phyloP scores from a whole-genome alignment of 2,329 filamentous ascomycete species.

The Hypoxylon sp. region DNA sequence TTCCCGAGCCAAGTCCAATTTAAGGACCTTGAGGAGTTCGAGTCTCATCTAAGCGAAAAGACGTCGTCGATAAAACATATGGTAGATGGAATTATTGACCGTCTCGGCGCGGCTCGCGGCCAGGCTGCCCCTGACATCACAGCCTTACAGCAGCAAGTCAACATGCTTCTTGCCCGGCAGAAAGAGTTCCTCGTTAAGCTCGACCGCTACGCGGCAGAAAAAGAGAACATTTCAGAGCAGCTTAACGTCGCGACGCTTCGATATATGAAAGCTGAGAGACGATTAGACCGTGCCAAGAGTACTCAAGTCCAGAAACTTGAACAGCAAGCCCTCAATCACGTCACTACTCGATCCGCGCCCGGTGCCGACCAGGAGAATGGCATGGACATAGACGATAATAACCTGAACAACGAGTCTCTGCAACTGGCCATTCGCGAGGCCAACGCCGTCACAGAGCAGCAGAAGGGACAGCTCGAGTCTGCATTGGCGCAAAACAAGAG shows the following conservation, averaged over 20 bases:
- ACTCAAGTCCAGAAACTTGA: conserved; percentile 90
- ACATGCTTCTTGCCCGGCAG: conserved; percentile 77
- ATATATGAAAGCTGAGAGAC: conserved; percentile 95
- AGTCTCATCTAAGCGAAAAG: conserved; percentile 79
- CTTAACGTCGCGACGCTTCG: conserved; percentile 87
- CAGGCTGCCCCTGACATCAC: conserved; percentile 71
- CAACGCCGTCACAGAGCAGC: conserved; percentile 76
- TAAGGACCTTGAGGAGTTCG: conserved; percentile 74
- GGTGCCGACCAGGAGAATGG: conserved; percentile 60
- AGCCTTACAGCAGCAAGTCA: conserved; percentile 77
- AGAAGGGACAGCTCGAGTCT: conserved; percentile 86
- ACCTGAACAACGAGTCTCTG: conserved; percentile 68
- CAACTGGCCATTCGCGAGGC: conserved; percentile 81
- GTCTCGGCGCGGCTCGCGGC: conserved; percentile 60
- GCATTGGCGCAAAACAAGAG: conserved; percentile 78
- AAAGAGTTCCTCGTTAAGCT: conserved; percentile 82
- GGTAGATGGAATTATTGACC: conserved; percentile 72
- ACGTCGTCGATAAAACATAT: conserved; percentile 78
- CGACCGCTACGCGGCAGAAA: conserved; percentile 78
- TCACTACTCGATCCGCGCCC: conserved; percentile 56
- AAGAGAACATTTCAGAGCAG: conserved; percentile 84
- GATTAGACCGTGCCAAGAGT: conserved; percentile 88
- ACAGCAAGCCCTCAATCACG: conserved; percentile 81
- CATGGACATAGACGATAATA: conserved; percentile 61
- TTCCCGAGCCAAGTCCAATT: conserved; percentile 68